Evolutionary conservation across 108 stramenopile genomes (phyloP).

Genomic region (Skeletonema grethae): DNA sequence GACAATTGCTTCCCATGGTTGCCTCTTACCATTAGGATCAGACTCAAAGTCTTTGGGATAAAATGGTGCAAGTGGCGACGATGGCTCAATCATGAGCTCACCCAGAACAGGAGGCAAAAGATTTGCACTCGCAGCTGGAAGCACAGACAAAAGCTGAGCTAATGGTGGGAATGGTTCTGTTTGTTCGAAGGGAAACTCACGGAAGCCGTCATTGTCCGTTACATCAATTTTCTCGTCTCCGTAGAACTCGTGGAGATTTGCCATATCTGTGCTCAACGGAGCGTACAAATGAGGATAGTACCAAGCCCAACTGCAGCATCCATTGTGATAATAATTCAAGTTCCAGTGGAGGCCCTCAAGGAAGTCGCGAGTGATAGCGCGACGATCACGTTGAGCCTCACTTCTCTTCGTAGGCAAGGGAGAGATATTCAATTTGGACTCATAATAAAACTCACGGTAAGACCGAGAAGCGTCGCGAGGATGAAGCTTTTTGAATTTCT

Average conservation of each 20-base stretch:
- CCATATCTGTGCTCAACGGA: slow-evolving; percentile 94
- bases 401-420: slow-evolving; percentile 32
- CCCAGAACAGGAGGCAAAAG: slow-evolving; percentile 89
- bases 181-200: slow-evolving; percentile 62
- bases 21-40: slow-evolving; percentile 90
- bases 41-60: slow-evolving; percentile 86
- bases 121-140: slow-evolving; percentile 90
- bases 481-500: slow-evolving; percentile 66
- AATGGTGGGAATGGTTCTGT: slow-evolving; percentile 90
- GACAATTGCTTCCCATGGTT: slow-evolving; percentile 96
- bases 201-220: slow-evolving; percentile 70
- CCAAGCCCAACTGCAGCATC: slow-evolving; percentile 96
- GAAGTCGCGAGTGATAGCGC: slow-evolving; percentile 84
- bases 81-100: slow-evolving; percentile 89
- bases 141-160: slow-evolving; percentile 95
- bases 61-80: slow-evolving; percentile 84
- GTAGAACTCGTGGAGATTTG: slow-evolving; percentile 82
- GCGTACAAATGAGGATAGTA: slow-evolving; percentile 96
- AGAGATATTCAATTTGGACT: slow-evolving; percentile 84
- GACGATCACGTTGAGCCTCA: slow-evolving; percentile 69
- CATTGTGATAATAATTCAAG: slow-evolving; percentile 95
- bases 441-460: slow-evolving; percentile 95
- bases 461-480: slow-evolving; percentile 73
- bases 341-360: slow-evolving; percentile 96
- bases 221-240: slow-evolving; percentile 53